Evolutionary conservation across 202 grass and related monocot genomes (phyloP).

Genomic region (Panicum virgatum): DNA sequence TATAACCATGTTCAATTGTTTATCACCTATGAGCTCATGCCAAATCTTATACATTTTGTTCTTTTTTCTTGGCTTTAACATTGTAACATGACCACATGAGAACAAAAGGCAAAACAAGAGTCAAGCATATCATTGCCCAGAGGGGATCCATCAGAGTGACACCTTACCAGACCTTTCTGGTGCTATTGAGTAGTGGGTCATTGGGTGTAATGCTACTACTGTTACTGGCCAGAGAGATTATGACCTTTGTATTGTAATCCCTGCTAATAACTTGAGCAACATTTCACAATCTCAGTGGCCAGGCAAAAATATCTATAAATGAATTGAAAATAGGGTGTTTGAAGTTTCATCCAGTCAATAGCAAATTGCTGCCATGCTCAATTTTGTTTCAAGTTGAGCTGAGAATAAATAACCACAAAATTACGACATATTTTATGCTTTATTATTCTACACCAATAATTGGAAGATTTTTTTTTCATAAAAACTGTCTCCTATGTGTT

Average conservation of each 20-base stretch:
- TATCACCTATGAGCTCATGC: constrained; percentile 35
- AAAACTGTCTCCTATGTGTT: constrained; percentile 11
- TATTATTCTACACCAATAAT: constrained; percentile 5
- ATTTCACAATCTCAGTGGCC: not conserved
- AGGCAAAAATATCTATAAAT: not conserved
- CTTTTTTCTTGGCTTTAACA: constrained; percentile 22
- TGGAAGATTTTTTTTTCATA: constrained; percentile 12
- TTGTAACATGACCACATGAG: constrained; percentile 26
- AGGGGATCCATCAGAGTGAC: constrained; percentile 40
- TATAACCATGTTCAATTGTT: constrained; percentile 41
- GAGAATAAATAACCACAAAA: not conserved
- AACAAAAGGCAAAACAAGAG: constrained; percentile 48
- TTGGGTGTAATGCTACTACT: not conserved
- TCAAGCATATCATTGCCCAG: constrained; percentile 24
- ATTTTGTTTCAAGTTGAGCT: constrained; percentile 1
- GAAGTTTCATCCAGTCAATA: not conserved
- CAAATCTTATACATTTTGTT: constrained; percentile 29
- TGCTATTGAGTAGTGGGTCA: not conserved
- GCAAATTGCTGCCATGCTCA: not conserved
- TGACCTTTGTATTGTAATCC: not conserved
- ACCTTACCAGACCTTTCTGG: constrained; percentile 34
- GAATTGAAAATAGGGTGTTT: not conserved
- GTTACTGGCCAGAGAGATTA: not conserved
- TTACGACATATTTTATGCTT: not conserved
- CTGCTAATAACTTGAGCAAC: no score